Evolutionary conservation across 2,329 filamentous ascomycete genomes (phyloP).

Genomic region (Nemania bipapillata): DNA sequence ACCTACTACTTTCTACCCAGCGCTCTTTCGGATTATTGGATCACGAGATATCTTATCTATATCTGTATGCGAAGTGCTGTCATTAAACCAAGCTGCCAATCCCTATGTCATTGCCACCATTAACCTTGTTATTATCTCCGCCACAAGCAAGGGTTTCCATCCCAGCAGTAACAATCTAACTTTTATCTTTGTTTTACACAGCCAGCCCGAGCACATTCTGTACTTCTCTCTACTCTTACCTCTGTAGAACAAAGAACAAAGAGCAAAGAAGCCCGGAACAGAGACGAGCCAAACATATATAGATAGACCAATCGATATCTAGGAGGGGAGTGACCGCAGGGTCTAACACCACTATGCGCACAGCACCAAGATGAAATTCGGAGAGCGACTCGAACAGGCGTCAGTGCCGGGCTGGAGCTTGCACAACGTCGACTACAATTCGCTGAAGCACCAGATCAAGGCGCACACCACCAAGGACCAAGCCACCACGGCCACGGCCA

Average conservation of each 20-base stretch:
- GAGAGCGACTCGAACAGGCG: conserved; percentile 75
- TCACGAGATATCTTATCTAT: not conserved
- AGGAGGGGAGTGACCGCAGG: conserved; percentile 12
- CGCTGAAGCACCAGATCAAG: conserved; percentile 86
- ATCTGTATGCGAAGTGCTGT: not conserved
- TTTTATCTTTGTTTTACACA: conserved; percentile 15
- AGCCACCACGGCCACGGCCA: conserved; percentile 69
- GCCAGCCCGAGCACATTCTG: not conserved
- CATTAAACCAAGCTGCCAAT: not conserved
- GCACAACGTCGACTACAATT: conserved; percentile 90
- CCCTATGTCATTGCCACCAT: not conserved
- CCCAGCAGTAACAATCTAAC: not conserved
- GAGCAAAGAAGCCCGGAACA: not conserved
- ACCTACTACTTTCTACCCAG: not conserved
- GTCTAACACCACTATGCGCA: conserved; percentile 31
- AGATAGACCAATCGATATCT: not conserved
- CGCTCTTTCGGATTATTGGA: not conserved
- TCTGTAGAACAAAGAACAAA: not conserved
- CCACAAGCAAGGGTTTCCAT: conserved; percentile 2
- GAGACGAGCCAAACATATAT: not conserved
- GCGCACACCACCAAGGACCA: conserved; percentile 77
- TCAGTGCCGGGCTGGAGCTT: conserved; percentile 86
- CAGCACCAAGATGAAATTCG: conserved; percentile 74
- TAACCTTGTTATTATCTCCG: not conserved
- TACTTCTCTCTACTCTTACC: not conserved